Evolutionary conservation across 139 green algal species (phyloP).

Genomic region (Deuterostichococcus epilithicus): DNA sequence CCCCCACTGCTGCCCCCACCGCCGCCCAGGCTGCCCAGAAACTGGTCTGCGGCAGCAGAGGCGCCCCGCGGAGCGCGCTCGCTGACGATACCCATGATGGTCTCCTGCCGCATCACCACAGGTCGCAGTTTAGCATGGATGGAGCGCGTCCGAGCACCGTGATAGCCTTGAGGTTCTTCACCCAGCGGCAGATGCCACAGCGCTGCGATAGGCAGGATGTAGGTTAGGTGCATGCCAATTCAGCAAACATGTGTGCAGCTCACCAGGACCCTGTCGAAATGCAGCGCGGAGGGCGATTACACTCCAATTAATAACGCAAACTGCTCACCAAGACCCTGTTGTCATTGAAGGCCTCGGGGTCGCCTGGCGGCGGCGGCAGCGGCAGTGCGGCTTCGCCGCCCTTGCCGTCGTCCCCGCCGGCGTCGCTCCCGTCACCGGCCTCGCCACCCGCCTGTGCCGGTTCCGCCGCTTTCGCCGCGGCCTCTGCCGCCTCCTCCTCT

Average conservation of each 20-base stretch:
- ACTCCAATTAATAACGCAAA: no score
- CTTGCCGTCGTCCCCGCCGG: constrained; percentile 29
- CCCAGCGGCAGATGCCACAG: no score
- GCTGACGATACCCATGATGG: constrained; percentile 61
- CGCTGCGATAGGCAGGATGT: no score
- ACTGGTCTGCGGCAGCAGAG: constrained; percentile 31
- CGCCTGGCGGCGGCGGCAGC: background rate
- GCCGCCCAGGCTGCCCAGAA: constrained; percentile 30
- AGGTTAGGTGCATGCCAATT: no score
- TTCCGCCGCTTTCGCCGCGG: constrained; percentile 28
- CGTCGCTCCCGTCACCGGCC: background rate
- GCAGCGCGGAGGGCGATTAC: no score
- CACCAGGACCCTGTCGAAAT: no score
- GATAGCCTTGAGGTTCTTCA: no score
- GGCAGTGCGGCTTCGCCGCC: constrained; percentile 4
- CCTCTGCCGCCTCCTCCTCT: constrained; percentile 16
- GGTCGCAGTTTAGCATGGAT: no score
- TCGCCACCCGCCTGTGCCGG: constrained; percentile 16
- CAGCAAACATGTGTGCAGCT: no score
- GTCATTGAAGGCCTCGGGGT: constrained; percentile 2
- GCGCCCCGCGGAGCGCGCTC: constrained; percentile 27
- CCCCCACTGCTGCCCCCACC: background rate
- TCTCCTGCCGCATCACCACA: constrained; percentile 23
- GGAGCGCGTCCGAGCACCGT: no score
- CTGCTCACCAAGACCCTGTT: constrained; percentile 33